These are phyloP conservation scores for Cordia subcordata DNA, from an alignment of 257 asterid genomes.

Conservation along the genomic window DNA sequence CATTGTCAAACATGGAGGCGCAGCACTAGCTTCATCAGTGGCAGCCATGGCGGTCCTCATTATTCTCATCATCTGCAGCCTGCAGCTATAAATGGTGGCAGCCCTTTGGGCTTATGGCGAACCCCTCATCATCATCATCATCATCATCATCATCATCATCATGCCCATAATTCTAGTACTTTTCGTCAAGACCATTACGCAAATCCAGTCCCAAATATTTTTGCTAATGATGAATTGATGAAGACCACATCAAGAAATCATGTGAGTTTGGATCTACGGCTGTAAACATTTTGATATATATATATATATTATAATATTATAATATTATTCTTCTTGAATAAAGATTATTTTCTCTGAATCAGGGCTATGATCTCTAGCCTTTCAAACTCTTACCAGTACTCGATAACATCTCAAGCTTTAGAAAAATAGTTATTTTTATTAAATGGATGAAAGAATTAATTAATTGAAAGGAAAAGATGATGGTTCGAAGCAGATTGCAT, in stretches of 20 bases:
- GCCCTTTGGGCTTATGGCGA: slow-evolving; percentile 61
- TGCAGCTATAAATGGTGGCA: slow-evolving; percentile 70
- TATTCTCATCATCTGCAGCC: slow-evolving; percentile 14
- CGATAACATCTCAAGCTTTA: not conserved
- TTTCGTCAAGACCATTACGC: slow-evolving; percentile 17
- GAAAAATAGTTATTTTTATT: not conserved
- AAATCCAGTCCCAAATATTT: slow-evolving; percentile 29
- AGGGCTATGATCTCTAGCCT: slow-evolving; percentile 1
- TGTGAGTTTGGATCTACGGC: slow-evolving; percentile 79
- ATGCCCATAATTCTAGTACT: too few relatives aligned
- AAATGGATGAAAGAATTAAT: too few relatives aligned
- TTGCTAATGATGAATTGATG: slow-evolving; percentile 22
- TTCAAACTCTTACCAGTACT: not conserved
- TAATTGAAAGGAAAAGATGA: not conserved
- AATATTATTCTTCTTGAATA: not conserved
- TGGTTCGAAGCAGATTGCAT: not conserved
- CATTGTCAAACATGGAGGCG: slow-evolving; percentile 31
- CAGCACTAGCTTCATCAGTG: slow-evolving; percentile 28
- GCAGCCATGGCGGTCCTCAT: slow-evolving; percentile 3
- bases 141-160: too few relatives aligned
- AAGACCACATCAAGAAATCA: slow-evolving; percentile 36
- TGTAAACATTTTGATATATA: not conserved
- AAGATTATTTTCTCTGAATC: not conserved
- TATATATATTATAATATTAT: too few relatives aligned
- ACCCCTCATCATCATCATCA: slow-evolving; percentile 29